Base-by-base conservation (phyloP, 202 grass and related monocot genomes). In the Panicum virgatum region DNA sequence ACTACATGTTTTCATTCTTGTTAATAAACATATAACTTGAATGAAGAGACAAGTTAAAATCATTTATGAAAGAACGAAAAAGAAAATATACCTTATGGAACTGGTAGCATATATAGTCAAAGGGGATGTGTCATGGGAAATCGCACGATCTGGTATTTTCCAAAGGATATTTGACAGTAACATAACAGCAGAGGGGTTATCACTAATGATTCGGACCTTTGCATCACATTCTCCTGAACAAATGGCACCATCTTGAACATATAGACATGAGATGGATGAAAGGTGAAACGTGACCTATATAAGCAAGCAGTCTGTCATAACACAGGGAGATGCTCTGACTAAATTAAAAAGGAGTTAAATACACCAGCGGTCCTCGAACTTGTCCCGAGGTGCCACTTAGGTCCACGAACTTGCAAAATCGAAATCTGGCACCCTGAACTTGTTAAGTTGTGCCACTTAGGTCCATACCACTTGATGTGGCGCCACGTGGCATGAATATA, bases 121-220 rank as follows among this genome's bases (percentile, higher is more conserved):
- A 45, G 96, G 92, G 57, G 85, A 91, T 26, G 92, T 80, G 80
- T 95, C 96, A 56, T 92, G 96, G 51, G 92, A 98, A 90, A 98
- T 90, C 29, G 82, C 89, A 64, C 96, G 89, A 42, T 60, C 84
- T n/a, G 88, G 60, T 91, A 77, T 73, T 91, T 88, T 82, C 90
- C 90, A 93, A 64, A 98, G 86, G 63, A 91, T 19, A 83, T 73
- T 85, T 73, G 85, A 91, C 40, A 98, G 65, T 56, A 76, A 78
- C 56, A 90, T 71, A 29, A 90, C 60, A 46, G 92, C 96, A 45
- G 86, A 91, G 12, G 90, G 73, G 66, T 87, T 98, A 52, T 98
- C 96, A 80, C 90, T 94, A 70, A 98, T 93, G 58, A 91, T 46
- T 43, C 90, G 89, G 54, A 95, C 96, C 66, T 95, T 98, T 70